Evolutionary conservation across 768 basidiomycete genomes (phyloP), one percentile per base, ranked within the genome.

Genomic region (Roridomyces roridus): DNA sequence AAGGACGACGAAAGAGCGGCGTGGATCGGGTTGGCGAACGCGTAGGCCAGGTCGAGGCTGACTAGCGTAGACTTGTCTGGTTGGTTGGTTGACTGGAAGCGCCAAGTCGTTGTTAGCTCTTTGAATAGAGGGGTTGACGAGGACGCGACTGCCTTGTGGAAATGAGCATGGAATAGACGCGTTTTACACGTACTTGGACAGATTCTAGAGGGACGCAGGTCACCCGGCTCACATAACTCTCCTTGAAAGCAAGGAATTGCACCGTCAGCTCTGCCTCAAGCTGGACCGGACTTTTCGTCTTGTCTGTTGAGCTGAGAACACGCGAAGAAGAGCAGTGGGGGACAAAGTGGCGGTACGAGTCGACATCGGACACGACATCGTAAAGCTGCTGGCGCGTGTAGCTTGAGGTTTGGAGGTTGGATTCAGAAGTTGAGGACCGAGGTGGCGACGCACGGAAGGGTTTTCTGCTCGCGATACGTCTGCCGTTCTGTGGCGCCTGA

Each of bases 181-280:
- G 47, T 46, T 15, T 18, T 21, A 41, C 28, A 77, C 84, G 59
- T 65, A 93, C 96, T 77, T 89, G 78, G 21, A 99, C 96, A 10
- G 82, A 88, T 67, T 89, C 82, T 62, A 81, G 82, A 11, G 94
- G 95, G 41, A 75, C 77, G 65, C 93, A 93, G 15, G 86, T 88
- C 51, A 99, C 96, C 36, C 77, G 78, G 69, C 93, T 95, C 46
- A 89, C 78, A 71, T 97, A 99, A 72, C 85, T 88, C 73, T 98
- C 96, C 60, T 83, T 80, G 67, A 97, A 89, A 17, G 86, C 81
- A 62, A 95, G 83, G 71, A 98, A 98, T 8, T 93, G 93, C 29
- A 96, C 89, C 4, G 86, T 85, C 63, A 98, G 76, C 70, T 98
- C 94, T 7, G 90, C 95, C 36, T 94, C 85, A 76, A 96, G 85